Base-by-base conservation (phyloP, 169 alveolate genomes). In the Eimeria acervulina region DNA sequence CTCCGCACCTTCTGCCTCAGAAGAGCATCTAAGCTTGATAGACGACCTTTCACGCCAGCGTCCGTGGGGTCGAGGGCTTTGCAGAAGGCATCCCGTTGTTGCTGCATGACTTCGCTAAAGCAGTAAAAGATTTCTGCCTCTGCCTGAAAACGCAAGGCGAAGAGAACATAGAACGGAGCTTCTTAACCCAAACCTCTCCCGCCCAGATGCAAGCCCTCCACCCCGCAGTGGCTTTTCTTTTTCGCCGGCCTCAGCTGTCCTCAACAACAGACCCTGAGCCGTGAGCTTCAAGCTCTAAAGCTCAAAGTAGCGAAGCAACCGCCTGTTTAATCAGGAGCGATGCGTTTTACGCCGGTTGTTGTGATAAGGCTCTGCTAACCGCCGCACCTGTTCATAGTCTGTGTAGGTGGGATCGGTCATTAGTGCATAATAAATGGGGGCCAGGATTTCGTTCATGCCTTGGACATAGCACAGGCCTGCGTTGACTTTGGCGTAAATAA, bases 361-460 rank as follows among this genome's bases (percentile, higher is more conserved):
- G 51, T 33, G 51, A 72, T 72, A 31, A 28, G 28, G 17, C 13
- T 21, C 12, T 6, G 83, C 68, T n/a, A 59, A 59, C 8, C 68
- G 26, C 47, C 33, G 66, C 38, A 76, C 97, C 95, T 95, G 96
- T 21, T 80, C 93, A 36, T 78, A 87, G 70, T 95, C 95, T 63
- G 89, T 80, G 55, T 68, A 81, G 12, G 93, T 94, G 2, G 97
- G 97, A 72, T 95, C 97, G 4, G 93, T 74, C 94, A 95, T 95
- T 59, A 98, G 96, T 28, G 97, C 96, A 70, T 94, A 97, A 91
- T 98, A 98, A 52, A 98, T 91, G 47, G 98, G 97, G 44, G 99
- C 99, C 47, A 98, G 95, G 33, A 98, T 85, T 91, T 98, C 99
- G 95, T 98, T 98, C 99, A 98, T 98, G 88, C 99, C 99, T 59